Percentiles rank a stretch among this genome's conserved stretches.
Conservation (phyloP, 176 grass and related monocot species). For the Poa annua region DNA sequence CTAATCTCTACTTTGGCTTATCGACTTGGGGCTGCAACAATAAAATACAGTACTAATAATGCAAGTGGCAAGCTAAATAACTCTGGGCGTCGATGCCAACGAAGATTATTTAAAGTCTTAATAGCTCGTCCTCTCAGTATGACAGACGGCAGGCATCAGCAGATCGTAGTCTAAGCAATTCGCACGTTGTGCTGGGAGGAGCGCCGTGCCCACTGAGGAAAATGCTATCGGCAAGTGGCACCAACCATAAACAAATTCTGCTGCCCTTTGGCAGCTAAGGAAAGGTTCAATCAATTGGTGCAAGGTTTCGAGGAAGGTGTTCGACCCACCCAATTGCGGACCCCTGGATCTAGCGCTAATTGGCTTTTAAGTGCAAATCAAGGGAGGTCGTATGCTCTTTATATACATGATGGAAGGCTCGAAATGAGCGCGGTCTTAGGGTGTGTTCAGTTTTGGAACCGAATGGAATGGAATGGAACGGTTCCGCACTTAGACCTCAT, state of each 20-base stretch:
- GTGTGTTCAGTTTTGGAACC: no score
- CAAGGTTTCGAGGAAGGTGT: constrained; percentile 14
- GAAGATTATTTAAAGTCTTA: constrained; percentile 21
- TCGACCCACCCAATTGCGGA: neutral
- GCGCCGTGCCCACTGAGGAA: neutral
- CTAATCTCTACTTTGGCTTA: constrained; percentile 39
- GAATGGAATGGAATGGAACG: no score
- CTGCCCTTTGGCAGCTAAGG: neutral
- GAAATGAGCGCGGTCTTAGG: no score
- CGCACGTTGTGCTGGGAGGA: constrained; percentile 47
- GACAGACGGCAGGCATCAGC: constrained; percentile 36
- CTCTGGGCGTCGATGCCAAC: neutral
- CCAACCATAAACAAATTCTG: constrained; percentile 44
- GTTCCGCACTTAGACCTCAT: no score
- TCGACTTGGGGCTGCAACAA: constrained; percentile 3
- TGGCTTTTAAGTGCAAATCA: neutral
- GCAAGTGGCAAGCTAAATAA: constrained; percentile 36
- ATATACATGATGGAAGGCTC: no score
- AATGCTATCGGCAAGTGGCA: neutral
- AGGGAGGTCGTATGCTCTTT: neutral
- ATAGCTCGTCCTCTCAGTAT: constrained; percentile 9
- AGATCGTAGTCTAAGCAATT: constrained; percentile 32
- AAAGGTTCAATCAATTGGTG: neutral
- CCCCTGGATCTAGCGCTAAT: constrained; percentile 13
- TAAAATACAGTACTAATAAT: neutral